Conservation (phyloP, 1,139 yeast genomes). For the Yamadazyma diddensiae region DNA sequence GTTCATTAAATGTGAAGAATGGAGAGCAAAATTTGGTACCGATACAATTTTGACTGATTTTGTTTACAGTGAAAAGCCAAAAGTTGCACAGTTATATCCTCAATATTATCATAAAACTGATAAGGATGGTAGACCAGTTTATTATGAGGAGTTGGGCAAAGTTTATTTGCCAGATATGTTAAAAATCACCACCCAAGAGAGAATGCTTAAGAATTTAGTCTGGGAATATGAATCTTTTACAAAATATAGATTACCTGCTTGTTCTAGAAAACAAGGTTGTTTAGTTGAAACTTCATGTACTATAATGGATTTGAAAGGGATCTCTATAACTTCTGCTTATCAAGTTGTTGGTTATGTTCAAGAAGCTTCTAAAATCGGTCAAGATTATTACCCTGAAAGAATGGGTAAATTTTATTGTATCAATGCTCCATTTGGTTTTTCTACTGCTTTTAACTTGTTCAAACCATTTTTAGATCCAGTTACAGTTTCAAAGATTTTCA, state of each 20-base stretch:
- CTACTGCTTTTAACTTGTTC: slow-evolving; percentile 86
- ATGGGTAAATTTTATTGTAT: slow-evolving; percentile 97
- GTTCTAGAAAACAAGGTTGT: slow-evolving; percentile 76
- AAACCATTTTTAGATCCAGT: slow-evolving; percentile 96
- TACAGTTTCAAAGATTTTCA: slow-evolving; percentile 91
- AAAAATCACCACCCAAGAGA: slow-evolving; percentile 89
- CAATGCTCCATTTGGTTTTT: slow-evolving; percentile 96
- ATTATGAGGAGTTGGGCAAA: slow-evolving; percentile 88
- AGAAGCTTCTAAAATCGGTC: slow-evolving; percentile 93
- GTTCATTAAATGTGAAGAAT: slow-evolving; percentile 84
- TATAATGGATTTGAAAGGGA: slow-evolving; percentile 90
- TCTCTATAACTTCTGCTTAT: slow-evolving; percentile 77
- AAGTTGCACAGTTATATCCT: slow-evolving; percentile 87
- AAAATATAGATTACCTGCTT: slow-evolving; percentile 84
- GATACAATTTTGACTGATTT: slow-evolving; percentile 84
- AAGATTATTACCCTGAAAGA: slow-evolving; percentile 98
- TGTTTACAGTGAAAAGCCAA: slow-evolving; percentile 84
- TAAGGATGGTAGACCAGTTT: slow-evolving; percentile 94
- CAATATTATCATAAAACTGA: slow-evolving; percentile 97
- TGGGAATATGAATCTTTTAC: slow-evolving; percentile 97
- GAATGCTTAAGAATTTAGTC: slow-evolving; percentile 92
- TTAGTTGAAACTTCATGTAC: slow-evolving; percentile 96
- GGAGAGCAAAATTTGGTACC: slow-evolving; percentile 87
- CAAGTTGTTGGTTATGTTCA: slow-evolving; percentile 85
- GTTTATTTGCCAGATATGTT: slow-evolving; percentile 89